phyloP scores from a whole-genome alignment of 176 grass and related monocot species.

The Aegilops bicornis region DNA sequence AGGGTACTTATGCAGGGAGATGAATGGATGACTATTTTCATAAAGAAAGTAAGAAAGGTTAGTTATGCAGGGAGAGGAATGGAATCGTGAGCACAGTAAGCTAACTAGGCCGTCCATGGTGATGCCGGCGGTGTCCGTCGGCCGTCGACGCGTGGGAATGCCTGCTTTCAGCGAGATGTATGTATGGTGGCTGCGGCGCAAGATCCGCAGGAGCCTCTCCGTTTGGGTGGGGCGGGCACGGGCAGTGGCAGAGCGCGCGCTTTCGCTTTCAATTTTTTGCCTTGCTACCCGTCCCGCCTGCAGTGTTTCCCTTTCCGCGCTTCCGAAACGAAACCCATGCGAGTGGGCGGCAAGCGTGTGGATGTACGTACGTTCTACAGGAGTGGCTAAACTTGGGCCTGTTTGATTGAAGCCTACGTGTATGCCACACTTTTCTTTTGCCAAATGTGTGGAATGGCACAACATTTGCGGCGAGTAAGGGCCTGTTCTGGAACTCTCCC shows the following conservation, averaged over 20 bases:
- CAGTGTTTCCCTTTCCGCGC: background rate
- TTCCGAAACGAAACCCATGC: background rate
- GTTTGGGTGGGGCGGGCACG: background rate
- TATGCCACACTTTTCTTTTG: background rate
- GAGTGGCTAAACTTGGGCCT: background rate
- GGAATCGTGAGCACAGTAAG: background rate
- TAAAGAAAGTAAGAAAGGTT: no score
- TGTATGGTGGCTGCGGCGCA: background rate
- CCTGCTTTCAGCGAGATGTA: background rate
- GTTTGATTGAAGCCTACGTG: background rate
- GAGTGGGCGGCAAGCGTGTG: no score
- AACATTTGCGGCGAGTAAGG: background rate
- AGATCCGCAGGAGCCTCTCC: background rate
- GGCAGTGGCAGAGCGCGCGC: no score
- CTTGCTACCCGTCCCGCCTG: background rate
- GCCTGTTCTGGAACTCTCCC: no score
- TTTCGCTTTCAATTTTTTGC: background rate
- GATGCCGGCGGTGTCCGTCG: background rate
- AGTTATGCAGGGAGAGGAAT: no score
- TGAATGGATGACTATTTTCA: background rate
- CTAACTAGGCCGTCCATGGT: background rate
- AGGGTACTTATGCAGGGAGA: no score
- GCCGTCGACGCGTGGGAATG: background rate
- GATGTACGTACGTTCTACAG: no score
- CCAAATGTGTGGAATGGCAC: background rate